These are phyloP conservation scores for Mycena chlorophos DNA, from an alignment of 768 basidiomycete genomes.

Conservation along the genomic window DNA sequence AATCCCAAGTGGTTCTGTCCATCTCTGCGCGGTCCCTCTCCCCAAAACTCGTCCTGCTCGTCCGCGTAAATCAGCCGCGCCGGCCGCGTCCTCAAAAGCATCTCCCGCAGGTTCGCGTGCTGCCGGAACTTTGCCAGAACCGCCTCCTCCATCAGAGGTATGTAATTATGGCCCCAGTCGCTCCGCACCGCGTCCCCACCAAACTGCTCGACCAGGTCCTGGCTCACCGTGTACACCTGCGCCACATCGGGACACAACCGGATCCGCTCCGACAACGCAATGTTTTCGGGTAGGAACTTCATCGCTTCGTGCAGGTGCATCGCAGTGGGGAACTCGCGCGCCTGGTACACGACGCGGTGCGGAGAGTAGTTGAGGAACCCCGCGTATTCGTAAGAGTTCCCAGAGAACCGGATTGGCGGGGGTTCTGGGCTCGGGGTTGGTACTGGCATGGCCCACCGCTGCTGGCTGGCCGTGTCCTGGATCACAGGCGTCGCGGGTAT, in stretches of 20 bases:
- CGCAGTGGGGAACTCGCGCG: constrained; percentile 63
- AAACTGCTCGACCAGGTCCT: constrained; percentile 28
- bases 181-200: constrained; percentile 37
- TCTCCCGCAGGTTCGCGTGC: constrained; percentile 55
- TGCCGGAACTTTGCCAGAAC: constrained; percentile 70
- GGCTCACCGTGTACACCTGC: constrained; percentile 36
- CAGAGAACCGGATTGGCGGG: constrained; percentile 12
- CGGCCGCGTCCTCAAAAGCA: constrained; percentile 56
- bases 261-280: constrained; percentile 58
- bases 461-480: neutral
- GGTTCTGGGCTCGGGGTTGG: no score
- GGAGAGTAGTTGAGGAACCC: constrained; percentile 69
- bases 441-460: no score
- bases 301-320: constrained; percentile 76
- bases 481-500: neutral
- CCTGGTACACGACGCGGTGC: constrained; percentile 57
- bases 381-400: constrained; percentile 28
- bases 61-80: constrained; percentile 56
- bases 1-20: constrained; percentile 17
- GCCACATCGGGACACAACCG: constrained; percentile 38
- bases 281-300: constrained; percentile 57
- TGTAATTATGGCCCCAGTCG: constrained; percentile 51
- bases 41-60: constrained; percentile 64
- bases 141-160: constrained; percentile 64
- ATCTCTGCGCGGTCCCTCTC: constrained; percentile 51